phyloP scores from a whole-genome alignment of 371 early-diverging fungal species.

The Lichtheimia ornata region DNA sequence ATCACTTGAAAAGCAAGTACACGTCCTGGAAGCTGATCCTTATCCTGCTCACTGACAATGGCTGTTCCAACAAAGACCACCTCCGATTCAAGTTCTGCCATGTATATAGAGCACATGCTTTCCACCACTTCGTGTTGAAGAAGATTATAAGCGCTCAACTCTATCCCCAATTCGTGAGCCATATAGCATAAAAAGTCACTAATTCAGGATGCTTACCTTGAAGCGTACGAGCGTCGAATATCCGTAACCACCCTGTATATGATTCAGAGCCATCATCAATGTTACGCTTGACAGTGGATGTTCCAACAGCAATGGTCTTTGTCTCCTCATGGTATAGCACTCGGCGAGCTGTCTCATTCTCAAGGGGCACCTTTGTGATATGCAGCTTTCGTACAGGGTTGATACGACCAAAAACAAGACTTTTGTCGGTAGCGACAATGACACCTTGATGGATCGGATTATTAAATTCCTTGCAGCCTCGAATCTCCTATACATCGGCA shows the following conservation, averaged over 20 bases:
- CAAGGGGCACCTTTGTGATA: constrained; percentile 67
- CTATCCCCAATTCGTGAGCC: not conserved
- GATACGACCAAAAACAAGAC: constrained; percentile 70
- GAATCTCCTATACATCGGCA: constrained; percentile 44
- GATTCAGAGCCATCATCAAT: constrained; percentile 38
- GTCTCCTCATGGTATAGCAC: constrained; percentile 62
- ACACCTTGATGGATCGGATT: constrained; percentile 54
- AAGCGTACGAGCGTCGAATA: constrained; percentile 76
- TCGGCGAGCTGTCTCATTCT: constrained; percentile 68
- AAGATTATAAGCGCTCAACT: constrained; percentile 29
- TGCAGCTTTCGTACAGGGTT: constrained; percentile 85
- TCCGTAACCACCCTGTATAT: constrained; percentile 56
- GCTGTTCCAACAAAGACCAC: constrained; percentile 67
- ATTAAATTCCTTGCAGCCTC: constrained; percentile 60
- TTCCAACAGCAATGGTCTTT: constrained; percentile 62
- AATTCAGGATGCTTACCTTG: constrained; percentile 47
- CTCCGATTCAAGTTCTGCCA: constrained; percentile 31
- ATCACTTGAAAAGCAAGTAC: constrained; percentile 57
- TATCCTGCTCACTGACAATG: constrained; percentile 39
- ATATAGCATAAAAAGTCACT: not conserved
- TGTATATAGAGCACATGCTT: constrained; percentile 32
- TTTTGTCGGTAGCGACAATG: constrained; percentile 60
- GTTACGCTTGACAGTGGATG: constrained; percentile 30
- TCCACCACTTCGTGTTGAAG: constrained; percentile 46
- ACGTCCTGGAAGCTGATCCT: constrained; percentile 54